Evolutionary conservation across 768 basidiomycete species (phyloP), one percentile per base, ranked within the genome.

Genomic region (Xerocomus spinulosus): DNA sequence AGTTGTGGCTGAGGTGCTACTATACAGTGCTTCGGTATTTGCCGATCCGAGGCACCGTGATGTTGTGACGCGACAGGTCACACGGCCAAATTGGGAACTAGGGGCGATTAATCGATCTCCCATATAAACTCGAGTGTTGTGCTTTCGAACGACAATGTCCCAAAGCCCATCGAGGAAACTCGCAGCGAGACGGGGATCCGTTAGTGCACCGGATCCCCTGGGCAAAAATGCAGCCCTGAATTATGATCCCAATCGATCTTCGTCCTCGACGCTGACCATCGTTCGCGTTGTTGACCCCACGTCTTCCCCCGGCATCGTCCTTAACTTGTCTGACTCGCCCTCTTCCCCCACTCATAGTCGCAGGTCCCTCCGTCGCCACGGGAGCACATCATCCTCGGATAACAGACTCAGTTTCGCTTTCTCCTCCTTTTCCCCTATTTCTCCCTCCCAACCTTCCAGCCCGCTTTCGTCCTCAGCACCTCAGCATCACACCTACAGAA

Each of bases 251-350:
- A 69, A 70, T 47, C 72, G 82, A 50, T 73, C 78, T 2, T 76
- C 81, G 0, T 81, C 79, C 21, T 82, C 78, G 64, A 80, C 71
- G 4, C 72, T 90, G 33, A 88, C 86, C 42, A 90, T 91, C 67
- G 83, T 89, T 21, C 83, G 84, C 46, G 81, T 88, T 43, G 66
- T 61, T 42, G 64, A 66, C 63, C 60, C 52, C 58, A 50, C 64
- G 40, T 60, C 63, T 52, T 60, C 70, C 45, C 9, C 47, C 13
- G 42, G 36, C 30, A 21, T 25, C 15, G 59, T 39, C 42, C 40
- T 57, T 40, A 66, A 55, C 54, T 59, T 51, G 35, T 62, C 48
- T 44, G 68, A 59, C 44, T 63, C 41, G 24, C 63, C 53, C 41
- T 36, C 62, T 47, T 57, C 51, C 21, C 56, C 55, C 51, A 59